Evolutionary conservation across 2,329 filamentous ascomycete species (phyloP).

Genomic region (Stachybotrys echinatus): DNA sequence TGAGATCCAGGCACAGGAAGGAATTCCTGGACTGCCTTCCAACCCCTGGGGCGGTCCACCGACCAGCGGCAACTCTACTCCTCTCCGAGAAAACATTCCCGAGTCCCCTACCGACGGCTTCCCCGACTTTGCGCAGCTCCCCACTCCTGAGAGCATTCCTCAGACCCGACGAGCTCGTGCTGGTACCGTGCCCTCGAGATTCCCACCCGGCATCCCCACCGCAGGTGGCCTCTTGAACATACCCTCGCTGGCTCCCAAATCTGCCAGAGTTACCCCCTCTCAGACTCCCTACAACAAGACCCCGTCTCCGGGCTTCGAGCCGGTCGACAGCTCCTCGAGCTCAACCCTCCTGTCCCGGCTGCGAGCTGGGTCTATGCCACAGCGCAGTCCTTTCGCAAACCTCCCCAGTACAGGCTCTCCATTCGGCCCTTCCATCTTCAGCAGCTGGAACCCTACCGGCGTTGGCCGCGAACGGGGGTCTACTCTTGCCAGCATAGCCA

Average conservation of each 20-base stretch:
- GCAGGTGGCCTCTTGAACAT: constrained; percentile 50
- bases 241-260: constrained; percentile 61
- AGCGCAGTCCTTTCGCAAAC: constrained; percentile 65
- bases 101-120: constrained; percentile 96
- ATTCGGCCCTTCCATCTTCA: constrained; percentile 88
- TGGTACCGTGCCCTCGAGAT: constrained; percentile 92
- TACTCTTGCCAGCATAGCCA: constrained; percentile 76
- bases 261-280: constrained; percentile 78
- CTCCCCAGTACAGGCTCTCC: constrained; percentile 55
- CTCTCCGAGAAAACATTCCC: constrained; percentile 92
- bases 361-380: constrained; percentile 89
- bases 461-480: constrained; percentile 73
- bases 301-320: constrained; percentile 48
- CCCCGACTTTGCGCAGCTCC: constrained; percentile 75
- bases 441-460: constrained; percentile 66
- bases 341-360: constrained; percentile 78
- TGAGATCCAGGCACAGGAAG: constrained; percentile 96
- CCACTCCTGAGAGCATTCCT: constrained; percentile 60
- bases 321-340: constrained; percentile 45
- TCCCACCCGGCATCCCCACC: constrained; percentile 69
- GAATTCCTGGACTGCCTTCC: constrained; percentile 61
- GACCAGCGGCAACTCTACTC: constrained; percentile 93
- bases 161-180: constrained; percentile 78
- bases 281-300: constrained; percentile 77
- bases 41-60: constrained; percentile 92